Evolutionary conservation across 148 eudicot genomes (phyloP).

Genomic region (Chenopodium formosanum): DNA sequence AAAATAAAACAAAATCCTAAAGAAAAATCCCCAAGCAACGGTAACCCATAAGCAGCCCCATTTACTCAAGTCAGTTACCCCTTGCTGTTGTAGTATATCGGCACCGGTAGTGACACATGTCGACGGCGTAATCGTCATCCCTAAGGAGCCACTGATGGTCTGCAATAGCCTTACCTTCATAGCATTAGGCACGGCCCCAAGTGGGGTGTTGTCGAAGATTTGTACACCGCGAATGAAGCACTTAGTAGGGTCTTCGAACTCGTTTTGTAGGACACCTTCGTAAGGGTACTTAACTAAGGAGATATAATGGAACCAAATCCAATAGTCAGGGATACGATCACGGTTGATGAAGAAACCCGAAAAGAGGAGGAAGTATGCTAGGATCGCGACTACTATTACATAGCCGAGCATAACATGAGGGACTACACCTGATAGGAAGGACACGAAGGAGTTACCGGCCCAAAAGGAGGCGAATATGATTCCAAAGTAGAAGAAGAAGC

Average conservation of each 20-base stretch:
- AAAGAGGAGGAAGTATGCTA: slow-evolving; percentile 77
- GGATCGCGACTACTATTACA: slow-evolving; percentile 67
- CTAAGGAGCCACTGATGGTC: slow-evolving; percentile 52
- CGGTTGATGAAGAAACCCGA: slow-evolving; percentile 83
- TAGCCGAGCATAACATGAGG: slow-evolving; percentile 84
- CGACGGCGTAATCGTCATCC: slow-evolving; percentile 52
- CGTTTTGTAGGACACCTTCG: slow-evolving; percentile 75
- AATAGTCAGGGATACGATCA: slow-evolving; percentile 67
- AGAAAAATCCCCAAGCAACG: slow-evolving; percentile 90
- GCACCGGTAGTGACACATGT: slow-evolving; percentile 75
- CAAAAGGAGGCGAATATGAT: slow-evolving; percentile 75
- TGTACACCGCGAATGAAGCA: slow-evolving; percentile 74
- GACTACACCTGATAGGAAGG: slow-evolving; percentile 79
- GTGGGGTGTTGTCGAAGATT: slow-evolving; percentile 71
- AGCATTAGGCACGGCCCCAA: slow-evolving; percentile 42
- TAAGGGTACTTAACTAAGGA: slow-evolving; percentile 83
- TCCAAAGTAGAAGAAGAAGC: slow-evolving; percentile 60
- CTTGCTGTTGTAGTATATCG: slow-evolving; percentile 69
- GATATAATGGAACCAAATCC: slow-evolving; percentile 94
- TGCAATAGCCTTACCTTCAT: slow-evolving; percentile 56
- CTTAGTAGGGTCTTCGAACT: slow-evolving; percentile 51
- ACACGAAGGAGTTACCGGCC: slow-evolving; percentile 87
- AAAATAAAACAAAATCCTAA: slow-evolving; percentile 72
- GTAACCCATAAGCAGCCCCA: slow-evolving; percentile 75
- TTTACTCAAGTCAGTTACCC: slow-evolving; percentile 63